A percentile compares a stretch with the other conserved stretches of the same genome.
Conservation (phyloP, 805 yeast species). For the Barnettozyma populi region DNA sequence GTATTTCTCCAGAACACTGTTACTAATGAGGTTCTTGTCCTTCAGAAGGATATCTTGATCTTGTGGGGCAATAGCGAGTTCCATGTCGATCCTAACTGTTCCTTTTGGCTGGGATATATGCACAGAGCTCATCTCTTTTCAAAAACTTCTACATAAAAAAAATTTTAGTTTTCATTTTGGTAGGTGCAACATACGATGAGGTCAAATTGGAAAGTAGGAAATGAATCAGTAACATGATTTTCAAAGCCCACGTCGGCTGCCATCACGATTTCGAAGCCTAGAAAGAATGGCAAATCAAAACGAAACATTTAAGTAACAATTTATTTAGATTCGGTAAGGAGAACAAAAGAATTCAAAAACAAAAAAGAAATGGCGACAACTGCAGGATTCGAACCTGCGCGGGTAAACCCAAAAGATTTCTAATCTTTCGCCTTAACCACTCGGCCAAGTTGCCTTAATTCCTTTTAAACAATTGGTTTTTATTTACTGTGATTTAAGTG, state of each 20-base stretch:
- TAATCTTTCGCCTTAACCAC: conserved; percentile 64
- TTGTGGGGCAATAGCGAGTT: conserved; percentile 67
- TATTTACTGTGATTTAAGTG: no score
- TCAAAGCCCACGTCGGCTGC: background rate
- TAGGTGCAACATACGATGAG: conserved; percentile 1
- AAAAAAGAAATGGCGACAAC: conserved; percentile 48
- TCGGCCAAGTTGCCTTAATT: conserved; percentile 47
- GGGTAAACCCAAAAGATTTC: conserved; percentile 57
- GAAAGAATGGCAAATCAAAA: background rate
- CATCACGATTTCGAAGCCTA: no score
- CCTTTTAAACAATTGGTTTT: no score
- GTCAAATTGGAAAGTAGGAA: background rate
- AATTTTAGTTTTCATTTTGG: conserved; percentile 4
- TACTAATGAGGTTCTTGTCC: conserved; percentile 63
- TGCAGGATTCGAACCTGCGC: conserved; percentile 71
- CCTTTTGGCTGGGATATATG: background rate
- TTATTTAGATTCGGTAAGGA: no score
- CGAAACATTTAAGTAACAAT: background rate
- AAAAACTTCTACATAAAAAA: background rate
- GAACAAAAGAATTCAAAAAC: background rate
- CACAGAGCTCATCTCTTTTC: conserved; percentile 10
- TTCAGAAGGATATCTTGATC: conserved; percentile 69
- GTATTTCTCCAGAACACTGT: conserved; percentile 68
- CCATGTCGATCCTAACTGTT: conserved; percentile 37
- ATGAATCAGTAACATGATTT: background rate